phyloP scores from a whole-genome alignment of 2,329 filamentous ascomycete species.

The Neurospora sp. region DNA sequence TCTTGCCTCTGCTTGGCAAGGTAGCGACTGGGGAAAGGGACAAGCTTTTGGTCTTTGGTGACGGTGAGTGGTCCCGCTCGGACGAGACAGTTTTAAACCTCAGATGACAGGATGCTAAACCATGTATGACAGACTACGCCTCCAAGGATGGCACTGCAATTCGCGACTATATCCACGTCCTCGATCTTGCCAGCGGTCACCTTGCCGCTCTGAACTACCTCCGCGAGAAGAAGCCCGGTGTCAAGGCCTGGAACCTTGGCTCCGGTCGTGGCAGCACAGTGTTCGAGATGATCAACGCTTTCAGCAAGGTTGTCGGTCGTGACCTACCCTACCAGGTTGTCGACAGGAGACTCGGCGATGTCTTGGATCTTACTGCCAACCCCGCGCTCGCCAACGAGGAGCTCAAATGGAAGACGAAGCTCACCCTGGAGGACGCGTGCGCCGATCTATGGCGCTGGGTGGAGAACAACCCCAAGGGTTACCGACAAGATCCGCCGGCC shows the following conservation, averaged over 20 bases:
- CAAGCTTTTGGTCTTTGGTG: conserved; percentile 88
- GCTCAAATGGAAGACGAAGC: conserved; percentile 83
- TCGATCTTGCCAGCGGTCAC: conserved; percentile 80
- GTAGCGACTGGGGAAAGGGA: conserved; percentile 91
- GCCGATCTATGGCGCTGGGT: conserved; percentile 96
- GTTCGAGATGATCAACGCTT: conserved; percentile 94
- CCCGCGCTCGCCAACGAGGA: conserved; percentile 79
- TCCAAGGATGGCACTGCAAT: conserved; percentile 90
- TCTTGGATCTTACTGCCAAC: conserved; percentile 90
- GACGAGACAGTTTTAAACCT: background rate
- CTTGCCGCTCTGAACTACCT: conserved; percentile 85
- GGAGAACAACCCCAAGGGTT: conserved; percentile 90
- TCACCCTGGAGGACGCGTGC: conserved; percentile 86
- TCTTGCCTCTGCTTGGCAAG: conserved; percentile 87
- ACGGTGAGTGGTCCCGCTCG: conserved; percentile 52
- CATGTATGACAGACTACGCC: conserved; percentile 57
- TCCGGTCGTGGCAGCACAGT: conserved; percentile 93
- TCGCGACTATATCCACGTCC: conserved; percentile 95
- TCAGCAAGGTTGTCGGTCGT: conserved; percentile 75
- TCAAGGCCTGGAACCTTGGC: conserved; percentile 93
- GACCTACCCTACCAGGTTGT: conserved; percentile 82
- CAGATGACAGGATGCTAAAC: background rate
- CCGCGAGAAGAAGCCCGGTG: conserved; percentile 71
- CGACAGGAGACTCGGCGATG: conserved; percentile 74
- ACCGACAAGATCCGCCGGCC: conserved; percentile 81